phyloP scores from a whole-genome alignment of 352 stramenopile genomes.

The Globisporangium cederbergense region DNA sequence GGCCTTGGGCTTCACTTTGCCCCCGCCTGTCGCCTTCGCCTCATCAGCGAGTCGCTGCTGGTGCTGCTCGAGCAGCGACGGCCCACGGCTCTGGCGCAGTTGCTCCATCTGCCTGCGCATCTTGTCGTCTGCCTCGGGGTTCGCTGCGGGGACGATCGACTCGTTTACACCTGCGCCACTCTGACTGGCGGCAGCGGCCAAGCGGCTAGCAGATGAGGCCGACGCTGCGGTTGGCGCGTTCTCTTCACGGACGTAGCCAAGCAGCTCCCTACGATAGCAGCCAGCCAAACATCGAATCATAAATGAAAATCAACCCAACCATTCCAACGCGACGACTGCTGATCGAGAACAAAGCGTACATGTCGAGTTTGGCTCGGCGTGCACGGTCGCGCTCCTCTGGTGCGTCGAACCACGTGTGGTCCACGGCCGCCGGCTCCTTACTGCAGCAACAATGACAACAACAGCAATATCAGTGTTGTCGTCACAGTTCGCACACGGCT shows the following conservation, averaged over 20 bases:
- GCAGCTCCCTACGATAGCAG: conserved; percentile 46
- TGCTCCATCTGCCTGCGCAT: conserved; percentile 72
- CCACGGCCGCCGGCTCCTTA: conserved; percentile 69
- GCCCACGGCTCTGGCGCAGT: conserved; percentile 49
- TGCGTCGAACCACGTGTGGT: conserved; percentile 79
- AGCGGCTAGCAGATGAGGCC: conserved; percentile 15
- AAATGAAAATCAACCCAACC: background rate
- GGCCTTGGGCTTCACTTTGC: conserved; percentile 17
- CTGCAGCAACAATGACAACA: conserved; percentile 23
- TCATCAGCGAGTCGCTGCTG: conserved; percentile 66
- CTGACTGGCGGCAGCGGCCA: conserved; percentile 11
- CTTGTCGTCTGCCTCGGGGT: conserved; percentile 59
- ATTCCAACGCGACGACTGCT: background rate
- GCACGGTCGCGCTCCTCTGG: conserved; percentile 80
- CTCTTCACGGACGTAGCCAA: conserved; percentile 78
- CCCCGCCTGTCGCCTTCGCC: conserved; percentile 17
- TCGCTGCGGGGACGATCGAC: conserved; percentile 63
- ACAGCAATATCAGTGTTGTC: conserved; percentile 3
- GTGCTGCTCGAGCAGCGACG: conserved; percentile 76
- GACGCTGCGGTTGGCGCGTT: conserved; percentile 37
- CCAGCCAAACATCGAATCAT: background rate
- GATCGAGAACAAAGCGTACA: conserved; percentile 31
- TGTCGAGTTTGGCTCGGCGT: conserved; percentile 76
- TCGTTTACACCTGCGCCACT: conserved; percentile 37
- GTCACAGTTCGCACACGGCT: background rate